phyloP scores from a whole-genome alignment of 441 rosid genomes.

The Dalechampia spathulata region DNA sequence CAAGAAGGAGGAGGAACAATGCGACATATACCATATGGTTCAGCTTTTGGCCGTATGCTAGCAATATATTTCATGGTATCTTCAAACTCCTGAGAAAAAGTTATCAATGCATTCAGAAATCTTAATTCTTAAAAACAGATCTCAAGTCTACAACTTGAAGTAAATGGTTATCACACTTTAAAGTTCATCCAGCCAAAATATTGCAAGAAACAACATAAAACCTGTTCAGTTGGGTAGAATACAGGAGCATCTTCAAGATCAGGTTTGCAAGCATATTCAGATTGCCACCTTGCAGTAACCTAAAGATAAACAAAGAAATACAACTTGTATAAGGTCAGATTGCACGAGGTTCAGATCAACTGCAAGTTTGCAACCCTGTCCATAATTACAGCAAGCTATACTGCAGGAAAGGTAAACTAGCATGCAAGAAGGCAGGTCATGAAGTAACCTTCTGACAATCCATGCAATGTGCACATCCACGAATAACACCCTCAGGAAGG shows the following conservation, averaged over 20 bases:
- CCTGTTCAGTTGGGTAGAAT: conserved; percentile 97
- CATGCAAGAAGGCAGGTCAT: neutral
- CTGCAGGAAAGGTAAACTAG: conserved; percentile 6
- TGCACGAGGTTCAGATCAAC: neutral
- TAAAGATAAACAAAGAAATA: conserved; percentile 21
- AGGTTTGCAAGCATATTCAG: conserved; percentile 66
- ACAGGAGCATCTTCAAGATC: conserved; percentile 81
- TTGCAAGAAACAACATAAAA: conserved; percentile 26
- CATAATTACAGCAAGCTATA: neutral
- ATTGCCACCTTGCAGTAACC: conserved; percentile 83
- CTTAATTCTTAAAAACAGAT: conserved; percentile 1
- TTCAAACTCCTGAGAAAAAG: conserved; percentile 77
- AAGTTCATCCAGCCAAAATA: conserved; percentile 15
- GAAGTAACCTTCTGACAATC: conserved; percentile 85
- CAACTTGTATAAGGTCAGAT: neutral
- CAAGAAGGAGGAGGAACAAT: conserved; percentile 97
- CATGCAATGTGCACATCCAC: conserved; percentile 71
- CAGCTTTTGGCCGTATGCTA: conserved; percentile 77
- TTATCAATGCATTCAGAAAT: conserved; percentile 17
- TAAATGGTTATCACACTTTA: too few relatives aligned
- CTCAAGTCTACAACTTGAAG: too few relatives aligned
- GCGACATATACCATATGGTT: conserved; percentile 95
- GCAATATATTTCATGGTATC: conserved; percentile 85
- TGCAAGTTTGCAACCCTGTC: neutral
- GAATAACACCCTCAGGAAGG: conserved; percentile 79